Evolutionary conservation across 2,329 filamentous ascomycete species (phyloP), one percentile per base, ranked within the genome.

Genomic region (Lasiodiplodia gonubiensis): DNA sequence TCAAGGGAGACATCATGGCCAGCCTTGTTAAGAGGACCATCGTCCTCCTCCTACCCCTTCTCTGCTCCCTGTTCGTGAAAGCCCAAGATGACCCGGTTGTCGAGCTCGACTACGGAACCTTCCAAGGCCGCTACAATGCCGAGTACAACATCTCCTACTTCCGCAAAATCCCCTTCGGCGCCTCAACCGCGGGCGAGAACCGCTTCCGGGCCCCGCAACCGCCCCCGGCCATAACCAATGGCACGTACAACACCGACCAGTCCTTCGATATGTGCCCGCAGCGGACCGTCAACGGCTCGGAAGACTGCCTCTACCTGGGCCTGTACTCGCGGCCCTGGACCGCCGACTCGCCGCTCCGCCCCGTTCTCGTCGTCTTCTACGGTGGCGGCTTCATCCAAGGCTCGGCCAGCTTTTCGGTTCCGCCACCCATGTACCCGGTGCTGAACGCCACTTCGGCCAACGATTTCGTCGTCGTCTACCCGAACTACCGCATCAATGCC

Each of bases 381-480:
- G 88, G 88, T 64, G 88, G 88, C 14, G 88, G 81, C 2, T 90
- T 87, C 76, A 86, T 89, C 61, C 78, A 86, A 72, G 88, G 87
- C 8, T 81, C 80, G 35, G 87, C 85, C 0, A 82, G 78, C 46
- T 86, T 89, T 71, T 75, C 74, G 7, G 79, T 89, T 8, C 87
- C 86, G 4, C 87, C 88, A 2, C 77, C 82, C 0, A 85, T 81
- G 1, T 89, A 86, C 71, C 88, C 86, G 0, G 80, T 88, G 4
- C 78, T 90, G 3, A 88, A 89, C 70, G 85, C 84, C 3, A 85
- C 83, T 30, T 70, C 72, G 1, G 68, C 74, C 4, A 86, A 85
- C 68, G 84, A 88, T 71, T 82, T 87, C 57, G 73, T 85, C 4
- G 79, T 84, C 16, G 80, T 85, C 4, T 84, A 83, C 68, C 75